phyloP scores from a whole-genome alignment of 2,329 filamentous ascomycete species.

The Aspergillus pseudoviridinutans region DNA sequence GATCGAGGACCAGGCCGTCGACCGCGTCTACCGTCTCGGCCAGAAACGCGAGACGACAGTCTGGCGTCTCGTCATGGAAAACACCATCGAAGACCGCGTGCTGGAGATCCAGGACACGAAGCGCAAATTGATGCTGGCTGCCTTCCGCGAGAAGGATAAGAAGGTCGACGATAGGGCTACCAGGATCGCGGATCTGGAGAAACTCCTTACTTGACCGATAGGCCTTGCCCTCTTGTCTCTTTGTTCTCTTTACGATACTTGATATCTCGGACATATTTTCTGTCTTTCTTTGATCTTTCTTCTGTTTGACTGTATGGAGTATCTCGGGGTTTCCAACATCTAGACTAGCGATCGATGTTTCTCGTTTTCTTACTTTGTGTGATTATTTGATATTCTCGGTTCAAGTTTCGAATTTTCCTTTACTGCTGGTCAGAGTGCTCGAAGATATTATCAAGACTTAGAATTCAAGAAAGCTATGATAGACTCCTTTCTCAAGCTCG shows the following conservation, averaged over 20 bases:
- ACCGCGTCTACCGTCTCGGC: conserved; percentile 80
- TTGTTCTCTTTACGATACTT: not conserved
- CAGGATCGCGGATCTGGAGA: conserved; percentile 49
- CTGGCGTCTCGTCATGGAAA: conserved; percentile 77
- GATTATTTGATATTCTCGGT: not conserved
- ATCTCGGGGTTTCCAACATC: not conserved
- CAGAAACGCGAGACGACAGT: conserved; percentile 76
- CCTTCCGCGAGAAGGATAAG: conserved; percentile 70
- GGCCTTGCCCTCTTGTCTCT: not conserved
- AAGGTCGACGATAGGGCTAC: conserved; percentile 53
- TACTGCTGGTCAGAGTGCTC: not conserved
- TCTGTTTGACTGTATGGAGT: not conserved
- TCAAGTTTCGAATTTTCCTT: not conserved
- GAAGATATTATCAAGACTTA: too few relatives aligned
- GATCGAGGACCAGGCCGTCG: conserved; percentile 87
- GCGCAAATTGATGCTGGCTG: conserved; percentile 69
- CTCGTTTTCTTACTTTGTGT: not conserved
- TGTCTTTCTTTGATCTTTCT: not conserved
- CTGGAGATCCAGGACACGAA: conserved; percentile 75
- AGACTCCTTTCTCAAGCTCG: not conserved
- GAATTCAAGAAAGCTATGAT: not conserved
- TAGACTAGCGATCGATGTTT: not conserved
- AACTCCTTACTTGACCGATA: conserved; percentile 24
- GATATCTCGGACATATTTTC: not conserved
- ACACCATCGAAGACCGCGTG: conserved; percentile 75